phyloP scores from a whole-genome alignment of 2,329 filamentous ascomycete species.

The Colletotrichum sp. region DNA sequence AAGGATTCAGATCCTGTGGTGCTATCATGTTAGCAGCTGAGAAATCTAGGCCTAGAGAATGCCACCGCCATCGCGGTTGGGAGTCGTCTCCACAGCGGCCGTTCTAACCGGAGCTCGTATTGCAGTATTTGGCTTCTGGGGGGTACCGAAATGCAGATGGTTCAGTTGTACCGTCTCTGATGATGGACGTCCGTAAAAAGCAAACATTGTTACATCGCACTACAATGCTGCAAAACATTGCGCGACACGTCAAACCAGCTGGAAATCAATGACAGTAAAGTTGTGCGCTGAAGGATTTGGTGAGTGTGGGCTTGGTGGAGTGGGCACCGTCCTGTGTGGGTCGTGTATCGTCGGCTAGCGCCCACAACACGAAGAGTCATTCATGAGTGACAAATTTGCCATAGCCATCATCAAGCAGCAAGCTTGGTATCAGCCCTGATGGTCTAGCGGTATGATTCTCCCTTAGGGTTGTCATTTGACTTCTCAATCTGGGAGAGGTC shows the following conservation, averaged over 20 bases:
- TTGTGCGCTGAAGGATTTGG: background rate
- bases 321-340: background rate
- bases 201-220: background rate
- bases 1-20: background rate
- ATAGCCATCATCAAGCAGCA: accelerated
- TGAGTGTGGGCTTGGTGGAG: background rate
- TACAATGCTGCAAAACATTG: background rate
- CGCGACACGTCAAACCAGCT: background rate
- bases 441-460: slow-evolving; percentile 23
- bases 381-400: accelerated
- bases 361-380: background rate
- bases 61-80: accelerated
- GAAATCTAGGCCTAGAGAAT: background rate
- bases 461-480: slow-evolving; percentile 5
- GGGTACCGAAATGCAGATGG: background rate
- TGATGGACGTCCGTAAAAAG: background rate
- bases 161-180: background rate
- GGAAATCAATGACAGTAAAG: background rate
- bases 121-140: background rate
- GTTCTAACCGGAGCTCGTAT: background rate
- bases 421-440: slow-evolving; percentile 3
- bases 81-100: background rate
- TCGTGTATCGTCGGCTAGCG: background rate
- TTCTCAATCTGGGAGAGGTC: background rate
- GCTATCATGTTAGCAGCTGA: background rate